These are phyloP conservation scores for Nakazawaea populi DNA, from an alignment of 805 yeast species.

Conservation along the genomic window DNA sequence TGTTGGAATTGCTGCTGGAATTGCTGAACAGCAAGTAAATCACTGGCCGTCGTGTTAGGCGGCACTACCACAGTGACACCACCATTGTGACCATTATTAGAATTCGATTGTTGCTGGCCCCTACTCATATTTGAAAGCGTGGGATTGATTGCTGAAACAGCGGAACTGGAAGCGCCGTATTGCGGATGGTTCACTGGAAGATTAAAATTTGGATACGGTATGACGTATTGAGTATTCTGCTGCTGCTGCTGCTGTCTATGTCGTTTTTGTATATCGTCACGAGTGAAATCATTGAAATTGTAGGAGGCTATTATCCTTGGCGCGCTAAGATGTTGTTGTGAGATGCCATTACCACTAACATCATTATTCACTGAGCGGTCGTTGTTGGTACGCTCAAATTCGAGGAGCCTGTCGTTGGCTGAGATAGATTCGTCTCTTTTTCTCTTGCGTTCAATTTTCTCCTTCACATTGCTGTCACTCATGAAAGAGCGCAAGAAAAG, in stretches of 20 bases:
- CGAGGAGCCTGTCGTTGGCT: neutral
- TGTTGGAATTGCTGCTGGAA: conserved; percentile 6
- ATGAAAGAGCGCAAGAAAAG: conserved; percentile 1
- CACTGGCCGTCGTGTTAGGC: neutral
- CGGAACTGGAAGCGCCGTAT: no score
- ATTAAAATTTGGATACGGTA: neutral
- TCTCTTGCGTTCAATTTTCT: conserved; percentile 9
- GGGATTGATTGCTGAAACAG: neutral
- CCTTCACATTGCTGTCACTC: conserved; percentile 5
- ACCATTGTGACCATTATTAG: neutral
- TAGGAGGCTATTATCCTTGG: neutral
- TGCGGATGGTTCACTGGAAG: neutral
- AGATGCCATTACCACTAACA: neutral
- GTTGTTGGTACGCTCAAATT: neutral
- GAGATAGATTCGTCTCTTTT: conserved; percentile 6
- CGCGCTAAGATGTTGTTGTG: neutral
- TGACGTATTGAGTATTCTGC: neutral
- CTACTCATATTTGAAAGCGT: neutral
- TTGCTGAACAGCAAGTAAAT: conserved; percentile 9
- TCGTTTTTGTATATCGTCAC: neutral
- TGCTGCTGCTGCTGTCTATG: conserved; percentile 5
- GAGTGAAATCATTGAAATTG: neutral
- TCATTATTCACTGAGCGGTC: neutral
- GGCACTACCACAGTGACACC: neutral
- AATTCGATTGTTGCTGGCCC: no score